Evolutionary conservation across 805 yeast species (phyloP), one percentile per base, ranked within the genome.

Genomic region (Lipomyces sp.): DNA sequence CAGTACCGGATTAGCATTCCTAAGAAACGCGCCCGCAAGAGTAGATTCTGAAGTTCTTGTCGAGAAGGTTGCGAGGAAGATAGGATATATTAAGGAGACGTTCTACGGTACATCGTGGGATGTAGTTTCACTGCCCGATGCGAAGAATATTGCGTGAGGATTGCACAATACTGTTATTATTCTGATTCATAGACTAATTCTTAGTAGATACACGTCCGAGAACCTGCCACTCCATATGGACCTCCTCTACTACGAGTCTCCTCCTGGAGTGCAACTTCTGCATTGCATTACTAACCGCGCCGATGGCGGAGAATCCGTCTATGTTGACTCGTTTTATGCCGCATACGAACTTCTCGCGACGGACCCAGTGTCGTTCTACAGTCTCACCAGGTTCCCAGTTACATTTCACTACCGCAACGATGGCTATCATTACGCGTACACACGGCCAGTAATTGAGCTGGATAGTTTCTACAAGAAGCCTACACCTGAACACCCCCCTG

Each of bases 151-250:
- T 60, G 93, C 93, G 3, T 71, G 35, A 48, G 69, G 24, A 33
- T 8, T 15, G n/a, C 35, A 3, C 13, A 15, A 32, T 34, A 4
- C 10, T 24, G n/a, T 15, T 48, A 29, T 57, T 24, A 57, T 57
- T 15, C 2, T 53, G 3, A 13, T 2, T 35, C 56, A 15, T 3
- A 57, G 24, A 42, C 48, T 42, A 42, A 42, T 42, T 15, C 48
- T 42, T 24, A 30, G 2, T 50, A 66, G 69, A 32, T 85, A 88
- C 73, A 87, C 95, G 3, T 80, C 83, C 59, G 81, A 81, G 7
- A 84, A 84, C 71, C 80, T 90, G 53, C 92, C 92, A 2, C 79
- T 90, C 59, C 96, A 90, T 72, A 90, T 88, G 89, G 95, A 90
- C 73, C 80, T 90, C 33, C 80, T 87, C 57, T 90, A 89, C 77